Conservation (phyloP, 164 flowering plant species). For the Akebia trifoliata region DNA sequence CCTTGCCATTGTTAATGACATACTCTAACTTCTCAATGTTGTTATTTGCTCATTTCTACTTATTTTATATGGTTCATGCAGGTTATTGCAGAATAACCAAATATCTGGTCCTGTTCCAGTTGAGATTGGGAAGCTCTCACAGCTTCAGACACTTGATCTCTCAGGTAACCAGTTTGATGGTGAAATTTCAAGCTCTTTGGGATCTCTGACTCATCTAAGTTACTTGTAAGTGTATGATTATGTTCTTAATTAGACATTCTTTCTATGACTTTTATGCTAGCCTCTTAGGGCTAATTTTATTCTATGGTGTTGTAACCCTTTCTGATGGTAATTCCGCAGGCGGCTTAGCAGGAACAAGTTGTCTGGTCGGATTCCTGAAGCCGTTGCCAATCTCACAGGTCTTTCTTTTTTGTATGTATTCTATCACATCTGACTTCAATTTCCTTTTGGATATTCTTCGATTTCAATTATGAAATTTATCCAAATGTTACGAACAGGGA, state of each 20-base stretch:
- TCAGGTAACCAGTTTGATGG: constrained; percentile 80
- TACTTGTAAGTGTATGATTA: constrained; percentile 63
- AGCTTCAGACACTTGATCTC: constrained; percentile 80
- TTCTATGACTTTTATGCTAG: not conserved
- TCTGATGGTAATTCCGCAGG: constrained; percentile 43
- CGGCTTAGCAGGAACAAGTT: constrained; percentile 71
- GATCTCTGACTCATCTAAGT: constrained; percentile 54
- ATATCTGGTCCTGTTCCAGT: constrained; percentile 66
- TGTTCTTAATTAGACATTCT: not conserved
- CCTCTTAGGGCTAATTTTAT: not conserved
- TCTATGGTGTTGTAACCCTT: constrained; percentile 12
- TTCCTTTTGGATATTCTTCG: not conserved
- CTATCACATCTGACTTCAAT: constrained; percentile 3
- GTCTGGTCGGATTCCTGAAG: constrained; percentile 67
- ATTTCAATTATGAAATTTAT: not conserved
- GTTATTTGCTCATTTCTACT: not conserved
- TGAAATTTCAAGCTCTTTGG: constrained; percentile 80
- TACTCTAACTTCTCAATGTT: constrained; percentile 3
- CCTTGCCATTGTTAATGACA: not conserved
- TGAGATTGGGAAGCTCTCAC: constrained; percentile 76
- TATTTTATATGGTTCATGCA: constrained; percentile 14
- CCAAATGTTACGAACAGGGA: constrained; percentile 47
- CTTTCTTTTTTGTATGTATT: constrained; percentile 89
- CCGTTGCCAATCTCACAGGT: constrained; percentile 70
- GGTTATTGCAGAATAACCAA: constrained; percentile 86